Conservation (phyloP, 1,284 basidiomycete species). For the Chiua sp. region DNA sequence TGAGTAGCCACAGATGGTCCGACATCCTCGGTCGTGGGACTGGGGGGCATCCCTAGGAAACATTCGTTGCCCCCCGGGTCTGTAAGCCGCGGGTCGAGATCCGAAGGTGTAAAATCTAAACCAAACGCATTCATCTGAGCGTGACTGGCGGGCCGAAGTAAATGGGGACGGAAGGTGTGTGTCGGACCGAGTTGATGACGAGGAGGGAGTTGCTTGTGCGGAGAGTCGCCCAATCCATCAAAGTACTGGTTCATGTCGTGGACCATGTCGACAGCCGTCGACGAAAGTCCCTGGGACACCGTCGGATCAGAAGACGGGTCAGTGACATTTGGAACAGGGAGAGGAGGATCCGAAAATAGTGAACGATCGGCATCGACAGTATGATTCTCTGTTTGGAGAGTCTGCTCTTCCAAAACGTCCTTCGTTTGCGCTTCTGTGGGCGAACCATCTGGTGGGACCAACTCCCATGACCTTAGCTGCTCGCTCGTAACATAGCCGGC, state of each 20-base stretch:
- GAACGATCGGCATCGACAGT: background rate
- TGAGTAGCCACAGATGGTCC: background rate
- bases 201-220: slow-evolving; percentile 12
- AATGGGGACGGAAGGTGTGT: slow-evolving; percentile 10
- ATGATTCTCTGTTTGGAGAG: background rate
- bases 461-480: slow-evolving; percentile 22
- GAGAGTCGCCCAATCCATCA: slow-evolving; percentile 32
- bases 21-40: slow-evolving; percentile 17
- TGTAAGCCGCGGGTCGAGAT: slow-evolving; percentile 6
- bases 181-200: slow-evolving; percentile 4
- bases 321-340: background rate
- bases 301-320: slow-evolving; percentile 2
- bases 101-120: slow-evolving; percentile 9
- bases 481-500: slow-evolving; percentile 15
- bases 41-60: slow-evolving; percentile 37
- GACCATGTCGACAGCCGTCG: slow-evolving; percentile 16
- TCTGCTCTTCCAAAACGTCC: background rate
- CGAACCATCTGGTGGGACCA: slow-evolving; percentile 9
- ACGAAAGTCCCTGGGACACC: background rate
- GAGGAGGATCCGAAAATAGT: background rate
- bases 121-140: slow-evolving; percentile 2
- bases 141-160: slow-evolving; percentile 1
- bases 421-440: background rate
- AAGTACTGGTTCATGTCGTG: slow-evolving; percentile 34
- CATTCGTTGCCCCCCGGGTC: slow-evolving; percentile 13